Conservation (phyloP, 352 stramenopile genomes). For the Pythium vanterpoolii region DNA sequence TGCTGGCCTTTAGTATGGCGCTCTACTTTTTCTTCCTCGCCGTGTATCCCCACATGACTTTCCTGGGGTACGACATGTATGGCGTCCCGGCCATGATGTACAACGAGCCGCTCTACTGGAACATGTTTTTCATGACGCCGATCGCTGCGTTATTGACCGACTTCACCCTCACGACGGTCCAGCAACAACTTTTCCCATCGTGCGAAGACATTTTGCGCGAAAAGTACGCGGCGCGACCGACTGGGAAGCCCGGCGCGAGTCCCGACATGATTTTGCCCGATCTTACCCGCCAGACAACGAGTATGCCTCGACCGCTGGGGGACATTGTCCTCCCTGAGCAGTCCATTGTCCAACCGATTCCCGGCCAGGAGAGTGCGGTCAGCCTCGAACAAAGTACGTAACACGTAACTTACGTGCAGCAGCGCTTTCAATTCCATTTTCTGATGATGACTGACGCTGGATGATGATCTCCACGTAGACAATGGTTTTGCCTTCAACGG, state of each 20-base stretch:
- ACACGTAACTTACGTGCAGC: too few species aligned
- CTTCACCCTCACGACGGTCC: constrained; percentile 30
- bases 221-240: constrained; percentile 18
- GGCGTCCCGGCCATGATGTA: constrained; percentile 47
- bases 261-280: constrained; percentile 9
- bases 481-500: constrained; percentile 38
- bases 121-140: constrained; percentile 48
- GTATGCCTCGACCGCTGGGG: neutral
- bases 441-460: neutral
- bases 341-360: constrained; percentile 2
- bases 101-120: constrained; percentile 45
- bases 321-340: constrained; percentile 18
- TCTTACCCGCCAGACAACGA: neutral
- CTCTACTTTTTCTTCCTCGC: constrained; percentile 69
- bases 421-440: too few species aligned
- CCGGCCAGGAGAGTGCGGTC: neutral
- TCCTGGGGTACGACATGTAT: constrained; percentile 67
- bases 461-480: constrained; percentile 6
- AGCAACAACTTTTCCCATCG: constrained; percentile 51
- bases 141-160: constrained; percentile 43
- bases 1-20: constrained; percentile 49
- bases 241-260: constrained; percentile 16
- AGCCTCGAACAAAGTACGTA: constrained; percentile 2
- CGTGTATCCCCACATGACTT: constrained; percentile 61
- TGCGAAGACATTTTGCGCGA: constrained; percentile 68